These are phyloP conservation scores for Xylariaceae sp. DNA, from an alignment of 2,329 filamentous ascomycete species.

Conservation along the genomic window DNA sequence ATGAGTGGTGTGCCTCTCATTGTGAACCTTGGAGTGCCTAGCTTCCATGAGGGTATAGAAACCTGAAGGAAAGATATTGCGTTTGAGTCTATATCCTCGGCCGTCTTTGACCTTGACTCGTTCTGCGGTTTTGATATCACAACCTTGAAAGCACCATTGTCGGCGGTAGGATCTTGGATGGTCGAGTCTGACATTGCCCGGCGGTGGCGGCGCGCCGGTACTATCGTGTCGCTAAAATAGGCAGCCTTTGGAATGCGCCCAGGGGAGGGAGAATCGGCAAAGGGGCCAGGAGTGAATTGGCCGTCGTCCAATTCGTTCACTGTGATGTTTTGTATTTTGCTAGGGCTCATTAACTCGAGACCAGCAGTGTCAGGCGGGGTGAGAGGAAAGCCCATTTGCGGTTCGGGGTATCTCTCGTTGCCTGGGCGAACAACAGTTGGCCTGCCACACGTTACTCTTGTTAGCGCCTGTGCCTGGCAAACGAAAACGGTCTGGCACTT, in stretches of 20 bases:
- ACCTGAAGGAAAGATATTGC: constrained; percentile 61
- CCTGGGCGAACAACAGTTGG: constrained; percentile 56
- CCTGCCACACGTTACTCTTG: constrained; percentile 37
- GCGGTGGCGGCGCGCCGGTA: constrained; percentile 40
- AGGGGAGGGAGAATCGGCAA: constrained; percentile 27
- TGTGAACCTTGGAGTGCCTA: constrained; percentile 80
- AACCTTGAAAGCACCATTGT: constrained; percentile 70
- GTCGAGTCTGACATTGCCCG: constrained; percentile 76
- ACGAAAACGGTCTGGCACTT: no score
- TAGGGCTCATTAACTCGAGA: constrained; percentile 43
- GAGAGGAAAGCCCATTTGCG: constrained; percentile 56
- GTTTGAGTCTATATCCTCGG: constrained; percentile 49
- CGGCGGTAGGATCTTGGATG: constrained; percentile 60
- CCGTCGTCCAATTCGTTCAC: constrained; percentile 31
- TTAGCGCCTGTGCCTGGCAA: constrained; percentile 20
- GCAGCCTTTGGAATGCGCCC: constrained; percentile 31
- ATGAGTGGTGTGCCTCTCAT: constrained; percentile 70
- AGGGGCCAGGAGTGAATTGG: constrained; percentile 42
- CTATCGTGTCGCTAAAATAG: constrained; percentile 29
- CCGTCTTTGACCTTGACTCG: constrained; percentile 57
- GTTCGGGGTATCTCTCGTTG: constrained; percentile 58
- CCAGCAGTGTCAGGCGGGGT: constrained; percentile 58
- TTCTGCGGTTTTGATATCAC: constrained; percentile 70
- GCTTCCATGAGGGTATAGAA: constrained; percentile 76
- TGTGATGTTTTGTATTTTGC: constrained; percentile 28